A percentile compares a stretch with the other conserved stretches of the same genome.
Conservation (phyloP, 2,329 filamentous ascomycete species). For the Beauveria scarabaeidicola region DNA sequence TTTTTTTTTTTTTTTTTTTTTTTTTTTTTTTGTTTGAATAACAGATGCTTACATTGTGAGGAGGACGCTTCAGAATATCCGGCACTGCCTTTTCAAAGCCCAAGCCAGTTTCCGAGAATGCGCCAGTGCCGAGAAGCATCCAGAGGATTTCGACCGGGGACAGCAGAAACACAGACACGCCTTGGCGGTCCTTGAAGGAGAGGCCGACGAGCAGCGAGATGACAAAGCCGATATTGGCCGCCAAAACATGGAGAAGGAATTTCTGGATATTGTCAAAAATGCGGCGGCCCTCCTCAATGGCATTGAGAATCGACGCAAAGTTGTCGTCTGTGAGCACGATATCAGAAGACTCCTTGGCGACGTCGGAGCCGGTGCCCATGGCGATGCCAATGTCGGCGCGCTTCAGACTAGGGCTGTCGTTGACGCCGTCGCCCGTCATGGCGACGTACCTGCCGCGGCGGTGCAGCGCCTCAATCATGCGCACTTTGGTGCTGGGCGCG, state of each 20-base stretch:
- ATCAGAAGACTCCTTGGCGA: constrained; percentile 56
- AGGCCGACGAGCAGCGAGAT: constrained; percentile 58
- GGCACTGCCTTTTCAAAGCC: constrained; percentile 60
- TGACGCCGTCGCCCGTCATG: constrained; percentile 66
- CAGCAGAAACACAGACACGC: constrained; percentile 60
- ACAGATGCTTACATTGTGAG: constrained; percentile 41
- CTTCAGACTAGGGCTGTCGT: constrained; percentile 60
- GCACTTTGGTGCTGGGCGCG: constrained; percentile 61
- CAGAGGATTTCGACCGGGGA: constrained; percentile 64
- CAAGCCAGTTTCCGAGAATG: constrained; percentile 62
- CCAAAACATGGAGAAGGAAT: constrained; percentile 58
- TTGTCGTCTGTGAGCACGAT: constrained; percentile 65
- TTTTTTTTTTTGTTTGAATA: not conserved
- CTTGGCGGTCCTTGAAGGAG: constrained; percentile 55
- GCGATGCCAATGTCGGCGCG: constrained; percentile 61
- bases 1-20: not conserved
- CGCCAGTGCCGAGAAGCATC: constrained; percentile 67
- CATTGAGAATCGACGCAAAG: constrained; percentile 38
- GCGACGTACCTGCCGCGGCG: constrained; percentile 52
- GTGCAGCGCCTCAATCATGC: constrained; percentile 68
- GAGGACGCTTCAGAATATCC: constrained; percentile 58
- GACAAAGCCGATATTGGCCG: constrained; percentile 60
- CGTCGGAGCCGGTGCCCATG: constrained; percentile 61
- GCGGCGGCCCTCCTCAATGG: constrained; percentile 56
- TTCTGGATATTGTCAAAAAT: constrained; percentile 67